phyloP scores from a whole-genome alignment of 768 basidiomycete genomes.

The Serendipita vermifera region DNA sequence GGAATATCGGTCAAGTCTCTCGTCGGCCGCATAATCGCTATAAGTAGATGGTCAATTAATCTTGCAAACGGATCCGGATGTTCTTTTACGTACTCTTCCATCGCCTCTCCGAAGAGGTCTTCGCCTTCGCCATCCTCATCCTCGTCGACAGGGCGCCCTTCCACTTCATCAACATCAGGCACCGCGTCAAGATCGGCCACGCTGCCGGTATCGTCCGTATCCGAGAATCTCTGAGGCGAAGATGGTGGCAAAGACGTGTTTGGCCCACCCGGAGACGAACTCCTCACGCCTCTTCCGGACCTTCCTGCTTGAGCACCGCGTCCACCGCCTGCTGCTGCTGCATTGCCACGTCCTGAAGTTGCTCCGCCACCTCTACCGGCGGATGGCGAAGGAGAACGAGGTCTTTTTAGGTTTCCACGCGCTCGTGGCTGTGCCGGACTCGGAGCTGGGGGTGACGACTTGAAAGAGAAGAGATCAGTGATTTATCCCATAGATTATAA shows the following conservation, averaged over 20 bases:
- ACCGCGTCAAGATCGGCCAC: slow-evolving; percentile 58
- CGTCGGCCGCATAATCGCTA: slow-evolving; percentile 80
- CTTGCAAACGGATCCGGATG: background rate
- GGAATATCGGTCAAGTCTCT: slow-evolving; percentile 74
- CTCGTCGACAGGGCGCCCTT: slow-evolving; percentile 25
- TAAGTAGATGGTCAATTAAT: background rate
- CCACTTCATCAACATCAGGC: slow-evolving; percentile 41
- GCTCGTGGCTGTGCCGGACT: background rate
- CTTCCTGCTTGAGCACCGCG: slow-evolving; percentile 21
- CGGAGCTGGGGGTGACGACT: slow-evolving; percentile 12
- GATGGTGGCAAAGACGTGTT: slow-evolving; percentile 71
- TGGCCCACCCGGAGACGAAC: slow-evolving; percentile 32
- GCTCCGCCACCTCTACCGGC: slow-evolving; percentile 11
- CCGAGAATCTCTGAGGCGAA: slow-evolving; percentile 72
- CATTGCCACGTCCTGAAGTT: slow-evolving; percentile 13
- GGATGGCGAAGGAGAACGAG: slow-evolving; percentile 12
- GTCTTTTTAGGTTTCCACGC: slow-evolving; percentile 12
- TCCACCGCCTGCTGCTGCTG: background rate
- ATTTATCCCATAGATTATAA: too few species aligned
- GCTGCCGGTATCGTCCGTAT: slow-evolving; percentile 59
- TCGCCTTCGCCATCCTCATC: slow-evolving; percentile 79
- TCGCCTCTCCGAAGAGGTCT: slow-evolving; percentile 76
- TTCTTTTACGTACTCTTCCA: slow-evolving; percentile 51
- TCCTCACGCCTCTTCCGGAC: too few species aligned
- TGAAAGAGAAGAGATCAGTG: too few species aligned